phyloP scores from a whole-genome alignment of 2,329 filamentous ascomycete species.

The Harringtonia aguacate region DNA sequence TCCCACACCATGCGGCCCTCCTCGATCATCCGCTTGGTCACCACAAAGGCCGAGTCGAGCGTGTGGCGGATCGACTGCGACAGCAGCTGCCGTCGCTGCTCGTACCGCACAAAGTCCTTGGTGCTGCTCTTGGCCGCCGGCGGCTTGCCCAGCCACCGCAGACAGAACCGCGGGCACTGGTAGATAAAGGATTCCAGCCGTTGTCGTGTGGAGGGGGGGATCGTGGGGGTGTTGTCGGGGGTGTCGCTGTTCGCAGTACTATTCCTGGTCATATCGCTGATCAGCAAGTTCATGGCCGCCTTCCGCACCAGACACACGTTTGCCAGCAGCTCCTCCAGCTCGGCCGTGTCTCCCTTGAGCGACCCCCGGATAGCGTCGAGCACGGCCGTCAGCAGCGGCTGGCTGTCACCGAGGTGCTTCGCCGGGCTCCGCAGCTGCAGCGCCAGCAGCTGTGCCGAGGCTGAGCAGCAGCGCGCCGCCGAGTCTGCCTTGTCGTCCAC shows the following conservation, averaged over 20 bases:
- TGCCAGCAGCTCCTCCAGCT: constrained; percentile 50
- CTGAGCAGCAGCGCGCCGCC: constrained; percentile 37
- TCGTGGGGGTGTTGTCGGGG: constrained; percentile 1
- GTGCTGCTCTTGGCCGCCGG: constrained; percentile 38
- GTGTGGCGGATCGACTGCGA: constrained; percentile 41
- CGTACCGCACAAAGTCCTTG: constrained; percentile 50
- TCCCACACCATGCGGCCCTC: constrained; percentile 40
- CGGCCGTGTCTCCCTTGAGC: constrained; percentile 45
- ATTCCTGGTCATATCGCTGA: constrained; percentile 7
- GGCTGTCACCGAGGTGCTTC: constrained; percentile 22
- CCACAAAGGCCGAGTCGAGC: constrained; percentile 49
- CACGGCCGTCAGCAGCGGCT: constrained; percentile 34
- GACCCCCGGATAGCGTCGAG: constrained; percentile 45
- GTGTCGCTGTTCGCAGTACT: not conserved
- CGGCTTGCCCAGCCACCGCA: constrained; percentile 50
- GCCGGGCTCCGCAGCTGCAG: constrained; percentile 37
- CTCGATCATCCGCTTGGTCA: constrained; percentile 42
- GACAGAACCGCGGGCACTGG: constrained; percentile 47
- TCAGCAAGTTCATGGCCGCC: constrained; percentile 38
- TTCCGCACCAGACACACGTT: constrained; percentile 46
- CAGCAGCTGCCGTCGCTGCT: constrained; percentile 45
- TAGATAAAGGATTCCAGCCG: constrained; percentile 46
- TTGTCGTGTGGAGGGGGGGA: constrained; percentile 13
- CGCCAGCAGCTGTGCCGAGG: constrained; percentile 44
- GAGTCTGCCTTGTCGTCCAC: constrained; percentile 30